phyloP scores from a whole-genome alignment of 345 rosid species.

The Linum lewisii region DNA sequence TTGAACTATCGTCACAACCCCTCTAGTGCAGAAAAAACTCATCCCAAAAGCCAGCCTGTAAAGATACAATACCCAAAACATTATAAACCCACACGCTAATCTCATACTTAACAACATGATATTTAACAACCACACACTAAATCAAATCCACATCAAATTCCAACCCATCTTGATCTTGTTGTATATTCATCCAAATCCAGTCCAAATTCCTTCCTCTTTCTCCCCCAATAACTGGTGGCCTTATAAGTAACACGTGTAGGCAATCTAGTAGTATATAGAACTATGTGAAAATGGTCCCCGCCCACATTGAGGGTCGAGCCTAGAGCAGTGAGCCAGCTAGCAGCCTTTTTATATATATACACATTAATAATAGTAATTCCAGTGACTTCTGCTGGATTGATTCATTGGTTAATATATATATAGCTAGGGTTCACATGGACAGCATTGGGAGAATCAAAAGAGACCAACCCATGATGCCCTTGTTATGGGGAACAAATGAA shows the following conservation, averaged over 20 bases:
- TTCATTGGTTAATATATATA: no score
- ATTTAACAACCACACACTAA: no score
- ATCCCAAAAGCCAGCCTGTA: no score
- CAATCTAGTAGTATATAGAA: no score
- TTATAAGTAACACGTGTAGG: conserved; percentile 11
- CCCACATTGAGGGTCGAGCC: conserved; percentile 34
- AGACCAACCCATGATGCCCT: conserved; percentile 30
- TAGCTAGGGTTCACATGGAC: background rate
- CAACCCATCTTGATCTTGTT: no score
- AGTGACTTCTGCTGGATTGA: conserved; percentile 8
- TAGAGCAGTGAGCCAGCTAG: conserved; percentile 5
- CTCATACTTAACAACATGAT: no score
- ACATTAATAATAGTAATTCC: background rate
- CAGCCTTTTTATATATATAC: background rate
- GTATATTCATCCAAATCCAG: no score
- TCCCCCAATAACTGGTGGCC: conserved; percentile 7
- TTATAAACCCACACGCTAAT: no score
- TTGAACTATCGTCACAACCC: no score
- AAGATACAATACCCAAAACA: no score
- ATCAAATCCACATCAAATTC: no score
- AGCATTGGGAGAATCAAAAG: conserved; percentile 23
- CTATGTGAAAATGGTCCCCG: conserved; percentile 29
- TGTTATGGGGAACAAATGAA: conserved; percentile 40
- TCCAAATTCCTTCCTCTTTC: background rate
- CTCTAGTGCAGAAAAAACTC: no score